phyloP scores from a whole-genome alignment of 2,329 filamentous ascomycete species.

The Dryadomyces quercivorus region DNA sequence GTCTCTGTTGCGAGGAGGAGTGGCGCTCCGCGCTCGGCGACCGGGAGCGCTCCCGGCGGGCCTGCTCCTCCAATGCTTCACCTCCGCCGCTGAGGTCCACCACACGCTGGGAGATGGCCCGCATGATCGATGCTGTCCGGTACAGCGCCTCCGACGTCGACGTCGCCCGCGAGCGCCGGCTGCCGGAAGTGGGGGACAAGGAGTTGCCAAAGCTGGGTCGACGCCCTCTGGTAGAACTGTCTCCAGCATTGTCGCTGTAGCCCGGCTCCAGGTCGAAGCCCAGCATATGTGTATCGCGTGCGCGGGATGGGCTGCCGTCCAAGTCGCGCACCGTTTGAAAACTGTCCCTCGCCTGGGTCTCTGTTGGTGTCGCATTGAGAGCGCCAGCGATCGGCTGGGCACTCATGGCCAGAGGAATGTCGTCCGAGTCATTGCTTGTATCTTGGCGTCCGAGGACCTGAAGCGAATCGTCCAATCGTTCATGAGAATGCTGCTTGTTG shows the following conservation, averaged over 20 bases:
- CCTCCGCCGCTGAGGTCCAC: slow-evolving; percentile 94
- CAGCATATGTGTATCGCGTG: slow-evolving; percentile 40
- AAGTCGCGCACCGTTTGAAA: slow-evolving; percentile 44
- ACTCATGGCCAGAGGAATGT: slow-evolving; percentile 42
- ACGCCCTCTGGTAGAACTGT: slow-evolving; percentile 15
- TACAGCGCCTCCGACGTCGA: slow-evolving; percentile 53
- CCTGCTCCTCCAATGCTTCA: slow-evolving; percentile 64
- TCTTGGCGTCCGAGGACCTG: slow-evolving; percentile 11
- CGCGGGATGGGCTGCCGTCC: slow-evolving; percentile 40
- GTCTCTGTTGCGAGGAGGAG: slow-evolving; percentile 34
- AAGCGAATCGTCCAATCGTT: slow-evolving; percentile 4
- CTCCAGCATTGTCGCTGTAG: slow-evolving; percentile 21
- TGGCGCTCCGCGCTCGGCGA: slow-evolving; percentile 40
- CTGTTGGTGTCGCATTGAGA: slow-evolving; percentile 19
- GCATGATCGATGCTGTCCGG: slow-evolving; percentile 62
- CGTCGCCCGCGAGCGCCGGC: slow-evolving; percentile 46
- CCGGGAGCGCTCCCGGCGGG: slow-evolving; percentile 46
- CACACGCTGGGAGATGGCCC: slow-evolving; percentile 89
- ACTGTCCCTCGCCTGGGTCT: slow-evolving; percentile 36
- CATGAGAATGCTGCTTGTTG: slow-evolving; percentile 22
- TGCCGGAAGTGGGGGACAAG: slow-evolving; percentile 16
- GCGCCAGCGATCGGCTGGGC: slow-evolving; percentile 43
- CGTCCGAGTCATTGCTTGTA: slow-evolving; percentile 40
- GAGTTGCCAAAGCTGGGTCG: neutral
- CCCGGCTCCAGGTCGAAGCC: slow-evolving; percentile 47